phyloP scores from a whole-genome alignment of 495 filamentous ascomycete genomes.

The Neurospora sp. region DNA sequence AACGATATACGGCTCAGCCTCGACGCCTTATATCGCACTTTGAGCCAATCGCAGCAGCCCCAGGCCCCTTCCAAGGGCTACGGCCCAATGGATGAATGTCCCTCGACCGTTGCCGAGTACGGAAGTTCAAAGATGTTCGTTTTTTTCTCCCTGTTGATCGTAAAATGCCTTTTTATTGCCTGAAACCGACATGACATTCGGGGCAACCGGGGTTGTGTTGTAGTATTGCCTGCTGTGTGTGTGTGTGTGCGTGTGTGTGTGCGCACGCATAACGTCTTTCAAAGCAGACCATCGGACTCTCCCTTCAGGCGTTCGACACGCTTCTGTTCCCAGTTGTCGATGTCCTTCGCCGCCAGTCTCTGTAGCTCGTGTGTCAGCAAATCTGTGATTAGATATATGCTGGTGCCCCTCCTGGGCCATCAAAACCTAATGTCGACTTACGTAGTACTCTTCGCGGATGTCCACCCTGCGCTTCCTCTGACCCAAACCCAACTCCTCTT shows the following conservation, averaged over 20 bases:
- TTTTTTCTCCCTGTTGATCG: not conserved
- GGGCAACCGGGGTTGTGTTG: not conserved
- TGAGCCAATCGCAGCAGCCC: not conserved
- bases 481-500: slow-evolving; percentile 75
- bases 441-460: slow-evolving; percentile 89
- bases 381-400: not conserved
- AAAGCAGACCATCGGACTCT: slow-evolving; percentile 79
- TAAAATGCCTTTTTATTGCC: not conserved
- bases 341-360: slow-evolving; percentile 81
- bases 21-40: not conserved
- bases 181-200: not conserved
- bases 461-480: slow-evolving; percentile 62
- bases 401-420: not conserved
- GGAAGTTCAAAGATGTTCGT: not conserved
- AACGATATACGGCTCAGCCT: not conserved
- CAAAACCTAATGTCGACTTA: slow-evolving; percentile 33
- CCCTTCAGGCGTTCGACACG: slow-evolving; percentile 79
- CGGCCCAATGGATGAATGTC: not conserved
- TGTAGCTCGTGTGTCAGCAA: slow-evolving; percentile 21
- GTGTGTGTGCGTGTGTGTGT: not conserved
- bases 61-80: not conserved
- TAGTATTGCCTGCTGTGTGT: not conserved
- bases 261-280: slow-evolving; percentile 13
- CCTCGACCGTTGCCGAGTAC: not conserved
- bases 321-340: slow-evolving; percentile 95